phyloP scores from a whole-genome alignment of 768 basidiomycete species.

The Macrocybe gigantea region DNA sequence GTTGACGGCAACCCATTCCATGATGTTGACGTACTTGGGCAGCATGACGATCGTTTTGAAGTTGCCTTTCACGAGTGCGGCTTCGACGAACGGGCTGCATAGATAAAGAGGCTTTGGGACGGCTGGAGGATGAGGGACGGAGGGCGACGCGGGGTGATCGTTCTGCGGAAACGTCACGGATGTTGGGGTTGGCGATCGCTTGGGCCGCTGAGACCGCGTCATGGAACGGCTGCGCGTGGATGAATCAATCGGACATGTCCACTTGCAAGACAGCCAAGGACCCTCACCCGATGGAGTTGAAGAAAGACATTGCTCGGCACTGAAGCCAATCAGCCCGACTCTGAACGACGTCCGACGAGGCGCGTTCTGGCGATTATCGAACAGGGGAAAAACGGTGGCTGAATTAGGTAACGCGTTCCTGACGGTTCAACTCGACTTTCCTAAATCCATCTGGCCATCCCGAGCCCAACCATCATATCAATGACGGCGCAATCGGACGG shows the following conservation, averaged over 20 bases:
- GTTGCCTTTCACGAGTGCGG: constrained; percentile 93
- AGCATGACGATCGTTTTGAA: constrained; percentile 97
- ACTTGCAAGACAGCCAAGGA: not conserved
- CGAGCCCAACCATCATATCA: too few relatives aligned
- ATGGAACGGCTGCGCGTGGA: constrained; percentile 56
- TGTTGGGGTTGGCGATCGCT: constrained; percentile 72
- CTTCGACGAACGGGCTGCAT: constrained; percentile 94
- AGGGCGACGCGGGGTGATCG: constrained; percentile 32
- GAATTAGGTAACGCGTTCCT: too few relatives aligned
- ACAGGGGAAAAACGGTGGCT: too few relatives aligned
- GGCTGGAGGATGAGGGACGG: constrained; percentile 33
- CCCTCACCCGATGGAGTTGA: constrained; percentile 73
- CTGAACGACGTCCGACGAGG: not conserved
- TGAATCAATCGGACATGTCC: not conserved
- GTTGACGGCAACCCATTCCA: constrained; percentile 87
- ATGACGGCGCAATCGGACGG: too few relatives aligned
- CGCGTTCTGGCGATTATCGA: too few relatives aligned
- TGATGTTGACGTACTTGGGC: constrained; percentile 96
- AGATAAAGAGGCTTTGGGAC: constrained; percentile 72
- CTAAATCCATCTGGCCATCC: too few relatives aligned
- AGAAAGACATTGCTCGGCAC: constrained; percentile 63
- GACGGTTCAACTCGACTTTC: too few relatives aligned
- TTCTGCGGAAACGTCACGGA: constrained; percentile 51
- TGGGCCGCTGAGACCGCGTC: constrained; percentile 66
- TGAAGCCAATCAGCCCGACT: constrained; percentile 26